These are phyloP conservation scores for Beauveria rudraprayagi DNA, from an alignment of 2,329 filamentous ascomycete species.

Conservation along the genomic window DNA sequence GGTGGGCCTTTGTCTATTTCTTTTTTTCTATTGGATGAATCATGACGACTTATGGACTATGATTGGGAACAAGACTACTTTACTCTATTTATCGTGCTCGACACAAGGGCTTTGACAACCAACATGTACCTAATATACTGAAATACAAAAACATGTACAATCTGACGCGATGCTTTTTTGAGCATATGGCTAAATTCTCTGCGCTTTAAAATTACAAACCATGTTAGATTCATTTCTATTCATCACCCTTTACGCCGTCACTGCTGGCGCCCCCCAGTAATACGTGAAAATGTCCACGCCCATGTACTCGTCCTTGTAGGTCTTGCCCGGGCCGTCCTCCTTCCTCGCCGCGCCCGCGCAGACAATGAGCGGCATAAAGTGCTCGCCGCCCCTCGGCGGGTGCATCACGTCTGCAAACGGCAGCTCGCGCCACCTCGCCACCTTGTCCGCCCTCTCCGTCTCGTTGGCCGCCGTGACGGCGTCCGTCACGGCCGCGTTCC, in stretches of 20 bases:
- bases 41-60: not conserved
- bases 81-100: not conserved
- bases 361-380: conserved; percentile 52
- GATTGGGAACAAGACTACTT: not conserved
- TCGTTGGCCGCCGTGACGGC: conserved; percentile 28
- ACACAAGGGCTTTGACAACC: not conserved
- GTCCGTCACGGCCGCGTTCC: conserved; percentile 38
- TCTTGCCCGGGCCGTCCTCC: conserved; percentile 32
- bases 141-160: not conserved
- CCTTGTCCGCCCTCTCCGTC: conserved; percentile 29
- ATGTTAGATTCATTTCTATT: no score
- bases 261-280: conserved; percentile 37
- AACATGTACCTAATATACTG: not conserved
- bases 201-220: no score
- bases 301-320: conserved; percentile 40
- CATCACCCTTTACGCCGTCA: conserved; percentile 16
- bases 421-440: conserved; percentile 40
- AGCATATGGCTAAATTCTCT: not conserved
- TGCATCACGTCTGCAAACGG: conserved; percentile 45
- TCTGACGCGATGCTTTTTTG: not conserved
- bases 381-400: conserved; percentile 44
- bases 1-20: not conserved
- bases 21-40: not conserved
- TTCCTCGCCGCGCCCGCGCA: conserved; percentile 39
- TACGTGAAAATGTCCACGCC: conserved; percentile 46